These are phyloP conservation scores for Nemania sp. DNA, from an alignment of 2,329 filamentous ascomycete genomes.

Conservation along the genomic window DNA sequence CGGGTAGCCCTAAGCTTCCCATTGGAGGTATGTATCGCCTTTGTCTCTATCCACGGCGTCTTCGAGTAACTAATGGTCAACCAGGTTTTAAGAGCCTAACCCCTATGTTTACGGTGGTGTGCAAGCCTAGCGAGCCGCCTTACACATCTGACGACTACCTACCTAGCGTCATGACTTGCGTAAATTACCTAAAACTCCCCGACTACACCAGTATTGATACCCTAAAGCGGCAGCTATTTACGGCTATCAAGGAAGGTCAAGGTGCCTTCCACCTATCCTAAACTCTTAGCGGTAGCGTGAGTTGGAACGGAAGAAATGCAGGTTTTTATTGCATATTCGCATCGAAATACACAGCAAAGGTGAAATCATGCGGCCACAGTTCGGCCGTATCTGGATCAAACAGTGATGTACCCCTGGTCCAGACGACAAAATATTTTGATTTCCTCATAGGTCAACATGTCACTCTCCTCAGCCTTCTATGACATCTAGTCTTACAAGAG, in stretches of 20 bases:
- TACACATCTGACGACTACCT: slow-evolving; percentile 96
- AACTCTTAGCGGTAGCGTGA: slow-evolving; percentile 26
- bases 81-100: slow-evolving; percentile 95
- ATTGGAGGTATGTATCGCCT: slow-evolving; percentile 83
- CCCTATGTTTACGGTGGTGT: slow-evolving; percentile 98
- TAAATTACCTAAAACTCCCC: slow-evolving; percentile 97
- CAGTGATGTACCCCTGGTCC: slow-evolving; percentile 25
- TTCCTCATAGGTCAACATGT: slow-evolving; percentile 34
- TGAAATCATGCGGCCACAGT: slow-evolving; percentile 37
- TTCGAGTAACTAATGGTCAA: slow-evolving; percentile 50
- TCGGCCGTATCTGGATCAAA: slow-evolving; percentile 36
- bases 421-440: slow-evolving; percentile 36
- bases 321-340: slow-evolving; percentile 31
- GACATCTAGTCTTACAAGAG: slow-evolving; percentile 19
- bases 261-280: slow-evolving; percentile 97
- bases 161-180: slow-evolving; percentile 99
- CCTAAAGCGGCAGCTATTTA: slow-evolving; percentile 81
- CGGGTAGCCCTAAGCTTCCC: slow-evolving; percentile 95
- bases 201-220: slow-evolving; percentile 86
- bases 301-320: slow-evolving; percentile 19
- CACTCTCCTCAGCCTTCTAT: slow-evolving; percentile 16
- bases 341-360: slow-evolving; percentile 37
- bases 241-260: slow-evolving; percentile 94
- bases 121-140: slow-evolving; percentile 96
- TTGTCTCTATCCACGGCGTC: slow-evolving; percentile 3